phyloP scores from a whole-genome alignment of 2,329 filamentous ascomycete species.

The Epichloe bromicola region DNA sequence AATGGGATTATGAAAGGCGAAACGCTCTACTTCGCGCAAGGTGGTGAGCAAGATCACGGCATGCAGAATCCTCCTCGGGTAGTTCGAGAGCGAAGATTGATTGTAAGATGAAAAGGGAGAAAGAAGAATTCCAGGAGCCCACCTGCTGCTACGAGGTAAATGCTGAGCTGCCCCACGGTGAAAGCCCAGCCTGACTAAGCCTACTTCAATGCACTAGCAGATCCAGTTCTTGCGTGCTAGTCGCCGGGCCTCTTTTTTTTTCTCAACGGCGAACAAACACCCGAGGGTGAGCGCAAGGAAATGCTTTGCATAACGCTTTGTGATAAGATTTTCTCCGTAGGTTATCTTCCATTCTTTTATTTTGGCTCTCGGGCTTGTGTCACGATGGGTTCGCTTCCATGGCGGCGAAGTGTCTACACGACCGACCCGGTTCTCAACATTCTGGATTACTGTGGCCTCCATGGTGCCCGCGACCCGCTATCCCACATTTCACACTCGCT shows the following conservation, averaged over 20 bases:
- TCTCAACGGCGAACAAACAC: too few species aligned
- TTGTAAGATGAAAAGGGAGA: slow-evolving; percentile 36
- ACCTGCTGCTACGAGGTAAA: not conserved
- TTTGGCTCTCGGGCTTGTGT: not conserved
- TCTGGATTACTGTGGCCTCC: not conserved
- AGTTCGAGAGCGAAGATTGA: slow-evolving; percentile 24
- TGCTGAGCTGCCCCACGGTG: not conserved
- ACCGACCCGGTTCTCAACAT: too few species aligned
- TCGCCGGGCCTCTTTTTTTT: not conserved
- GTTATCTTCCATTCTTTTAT: too few species aligned
- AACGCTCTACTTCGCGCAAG: slow-evolving; percentile 40
- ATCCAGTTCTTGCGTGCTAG: not conserved
- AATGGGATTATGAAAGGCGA: slow-evolving; percentile 49
- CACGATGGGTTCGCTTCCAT: not conserved
- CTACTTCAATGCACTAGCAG: not conserved
- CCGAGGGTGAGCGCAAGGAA: too few species aligned
- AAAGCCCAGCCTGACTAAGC: not conserved
- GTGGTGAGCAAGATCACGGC: slow-evolving; percentile 29
- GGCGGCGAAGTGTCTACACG: too few species aligned
- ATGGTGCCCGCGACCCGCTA: slow-evolving; percentile 2
- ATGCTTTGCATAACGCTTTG: too few species aligned
- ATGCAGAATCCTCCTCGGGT: slow-evolving; percentile 17
- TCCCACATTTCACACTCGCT: not conserved
- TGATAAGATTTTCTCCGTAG: too few species aligned
- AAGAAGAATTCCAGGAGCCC: slow-evolving; percentile 6